These are phyloP conservation scores for Cercospora sojina DNA, from an alignment of 2,329 filamentous ascomycete species.

Conservation along the genomic window DNA sequence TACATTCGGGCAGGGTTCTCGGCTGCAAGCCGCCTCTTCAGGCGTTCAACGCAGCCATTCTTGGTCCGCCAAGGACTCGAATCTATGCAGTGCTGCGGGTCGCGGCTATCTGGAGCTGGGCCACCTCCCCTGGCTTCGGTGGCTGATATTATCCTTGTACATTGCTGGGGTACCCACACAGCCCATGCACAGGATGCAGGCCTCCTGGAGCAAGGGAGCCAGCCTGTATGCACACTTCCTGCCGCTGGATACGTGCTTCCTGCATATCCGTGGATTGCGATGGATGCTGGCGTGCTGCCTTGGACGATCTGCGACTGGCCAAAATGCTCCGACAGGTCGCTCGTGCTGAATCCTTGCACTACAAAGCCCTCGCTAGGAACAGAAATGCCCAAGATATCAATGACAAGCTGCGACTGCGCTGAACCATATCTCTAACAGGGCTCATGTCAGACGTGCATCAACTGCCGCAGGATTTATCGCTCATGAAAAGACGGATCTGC, in stretches of 20 bases:
- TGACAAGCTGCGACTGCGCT: constrained; percentile 23
- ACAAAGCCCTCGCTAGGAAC: constrained; percentile 24
- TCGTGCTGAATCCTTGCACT: constrained; percentile 16
- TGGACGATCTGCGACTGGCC: constrained; percentile 16
- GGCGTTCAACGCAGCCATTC: constrained; percentile 14
- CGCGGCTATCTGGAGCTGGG: constrained; percentile 9
- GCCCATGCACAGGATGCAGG: constrained; percentile 7
- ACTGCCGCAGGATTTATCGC: constrained; percentile 20
- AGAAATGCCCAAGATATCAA: constrained; percentile 30
- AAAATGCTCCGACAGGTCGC: constrained; percentile 20
- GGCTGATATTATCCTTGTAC: constrained; percentile 13
- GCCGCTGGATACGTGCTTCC: constrained; percentile 11
- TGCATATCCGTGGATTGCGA: constrained; percentile 10
- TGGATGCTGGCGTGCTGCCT: constrained; percentile 15
- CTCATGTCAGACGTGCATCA: constrained; percentile 31
- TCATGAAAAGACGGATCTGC: constrained; percentile 28
- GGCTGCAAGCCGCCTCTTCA: constrained; percentile 11
- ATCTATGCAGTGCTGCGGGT: constrained; percentile 6
- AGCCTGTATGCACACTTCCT: constrained; percentile 3
- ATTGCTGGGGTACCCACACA: constrained; percentile 11
- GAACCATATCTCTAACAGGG: constrained; percentile 16
- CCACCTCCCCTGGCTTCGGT: constrained; percentile 11
- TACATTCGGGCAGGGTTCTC: constrained; percentile 5
- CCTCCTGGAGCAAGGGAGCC: constrained; percentile 4
- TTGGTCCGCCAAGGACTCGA: constrained; percentile 9